Evolutionary conservation across 1,139 yeast genomes (phyloP).

Genomic region (Geotrichum aggregatum): DNA sequence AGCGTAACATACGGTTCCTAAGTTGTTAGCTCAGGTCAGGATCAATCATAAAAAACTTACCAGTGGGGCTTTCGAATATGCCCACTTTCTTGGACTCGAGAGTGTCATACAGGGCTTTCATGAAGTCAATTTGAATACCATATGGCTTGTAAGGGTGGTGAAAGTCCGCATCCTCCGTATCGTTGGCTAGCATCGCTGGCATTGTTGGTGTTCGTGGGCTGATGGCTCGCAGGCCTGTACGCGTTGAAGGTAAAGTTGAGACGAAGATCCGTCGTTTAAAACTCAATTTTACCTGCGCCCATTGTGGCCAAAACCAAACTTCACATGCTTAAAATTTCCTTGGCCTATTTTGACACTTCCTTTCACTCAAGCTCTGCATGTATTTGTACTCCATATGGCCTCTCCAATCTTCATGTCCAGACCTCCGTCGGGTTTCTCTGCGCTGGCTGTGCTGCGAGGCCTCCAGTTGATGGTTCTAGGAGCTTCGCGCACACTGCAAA

Average conservation of each 20-base stretch:
- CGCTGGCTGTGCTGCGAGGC: slow-evolving; percentile 51
- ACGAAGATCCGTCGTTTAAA: too few relatives aligned
- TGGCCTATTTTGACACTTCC: too few relatives aligned
- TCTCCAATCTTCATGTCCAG: slow-evolving; percentile 50
- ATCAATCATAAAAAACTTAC: slow-evolving; percentile 45
- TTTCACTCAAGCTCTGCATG: too few relatives aligned
- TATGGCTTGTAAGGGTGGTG: slow-evolving; percentile 82
- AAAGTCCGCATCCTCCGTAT: slow-evolving; percentile 35
- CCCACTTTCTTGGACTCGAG: slow-evolving; percentile 65
- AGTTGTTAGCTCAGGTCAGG: neutral
- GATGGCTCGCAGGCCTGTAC: too few relatives aligned
- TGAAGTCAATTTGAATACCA: slow-evolving; percentile 68
- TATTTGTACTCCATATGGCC: slow-evolving; percentile 23
- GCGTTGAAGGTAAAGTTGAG: too few relatives aligned
- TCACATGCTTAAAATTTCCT: too few relatives aligned
- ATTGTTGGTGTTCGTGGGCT: too few relatives aligned
- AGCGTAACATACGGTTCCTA: slow-evolving; percentile 26
- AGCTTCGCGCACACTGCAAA: slow-evolving; percentile 47
- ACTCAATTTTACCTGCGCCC: too few relatives aligned
- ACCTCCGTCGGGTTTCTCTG: slow-evolving; percentile 50
- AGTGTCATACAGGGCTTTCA: slow-evolving; percentile 67
- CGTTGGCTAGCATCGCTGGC: neutral
- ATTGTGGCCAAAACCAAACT: too few relatives aligned
- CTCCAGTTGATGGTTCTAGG: slow-evolving; percentile 52
- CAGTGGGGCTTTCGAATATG: slow-evolving; percentile 90